Percentiles rank a stretch among this genome's conserved stretches.
phyloP scores from a whole-genome alignment of 768 basidiomycete genomes.

The Mycena haematopus region DNA sequence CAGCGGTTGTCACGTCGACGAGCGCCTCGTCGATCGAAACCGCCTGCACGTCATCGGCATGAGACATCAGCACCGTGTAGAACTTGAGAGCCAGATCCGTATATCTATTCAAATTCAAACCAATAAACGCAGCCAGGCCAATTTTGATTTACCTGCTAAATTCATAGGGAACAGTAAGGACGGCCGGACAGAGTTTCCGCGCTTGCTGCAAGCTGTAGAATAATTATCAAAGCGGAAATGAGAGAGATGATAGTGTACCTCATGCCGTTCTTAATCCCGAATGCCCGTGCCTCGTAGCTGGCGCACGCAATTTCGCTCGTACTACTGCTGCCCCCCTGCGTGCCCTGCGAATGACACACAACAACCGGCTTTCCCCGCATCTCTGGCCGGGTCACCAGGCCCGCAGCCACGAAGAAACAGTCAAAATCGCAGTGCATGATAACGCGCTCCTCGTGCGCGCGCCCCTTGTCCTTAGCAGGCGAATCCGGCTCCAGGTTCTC shows the following conservation, averaged over 20 bases:
- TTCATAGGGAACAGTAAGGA: slow-evolving; percentile 90
- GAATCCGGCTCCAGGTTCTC: slow-evolving; percentile 49
- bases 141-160: slow-evolving; percentile 68
- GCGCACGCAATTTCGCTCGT: slow-evolving; percentile 96
- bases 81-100: slow-evolving; percentile 85
- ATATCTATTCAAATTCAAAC: slow-evolving; percentile 60
- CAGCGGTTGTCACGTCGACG: slow-evolving; percentile 79
- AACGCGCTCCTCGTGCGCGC: slow-evolving; percentile 58
- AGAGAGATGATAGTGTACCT: slow-evolving; percentile 55
- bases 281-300: slow-evolving; percentile 90
- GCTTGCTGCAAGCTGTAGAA: slow-evolving; percentile 75
- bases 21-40: slow-evolving; percentile 97
- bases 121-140: background rate
- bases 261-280: slow-evolving; percentile 95
- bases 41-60: slow-evolving; percentile 91
- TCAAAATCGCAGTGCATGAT: slow-evolving; percentile 97
- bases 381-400: slow-evolving; percentile 78
- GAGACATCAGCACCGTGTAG: slow-evolving; percentile 90
- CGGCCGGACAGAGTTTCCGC: slow-evolving; percentile 71
- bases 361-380: slow-evolving; percentile 89
- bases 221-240: slow-evolving; percentile 8
- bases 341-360: slow-evolving; percentile 92
- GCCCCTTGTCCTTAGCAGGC: slow-evolving; percentile 56
- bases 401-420: slow-evolving; percentile 96
- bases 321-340: slow-evolving; percentile 72